phyloP scores from a whole-genome alignment of 2,329 filamentous ascomycete genomes.

The Trichoderma brevicompactum region DNA sequence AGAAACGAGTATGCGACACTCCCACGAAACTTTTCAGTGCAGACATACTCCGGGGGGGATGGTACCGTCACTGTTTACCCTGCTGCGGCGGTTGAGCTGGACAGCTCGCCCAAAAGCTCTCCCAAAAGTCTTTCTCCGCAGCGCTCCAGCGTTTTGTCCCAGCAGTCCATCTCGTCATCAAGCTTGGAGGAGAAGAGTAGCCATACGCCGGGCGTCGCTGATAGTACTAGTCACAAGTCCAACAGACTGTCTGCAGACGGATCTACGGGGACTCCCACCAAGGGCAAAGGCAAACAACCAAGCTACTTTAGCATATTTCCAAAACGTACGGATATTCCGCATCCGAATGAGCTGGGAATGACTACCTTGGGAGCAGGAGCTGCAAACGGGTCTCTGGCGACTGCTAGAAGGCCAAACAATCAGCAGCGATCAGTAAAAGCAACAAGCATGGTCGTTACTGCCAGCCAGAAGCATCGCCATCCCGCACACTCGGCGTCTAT shows the following conservation, averaged over 20 bases:
- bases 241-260: slow-evolving; percentile 17
- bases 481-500: slow-evolving; percentile 32
- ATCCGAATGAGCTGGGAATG: slow-evolving; percentile 12
- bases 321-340: slow-evolving; percentile 33
- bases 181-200: background rate
- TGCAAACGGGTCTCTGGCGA: background rate
- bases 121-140: slow-evolving; percentile 4
- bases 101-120: background rate
- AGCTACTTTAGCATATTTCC: slow-evolving; percentile 36
- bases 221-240: slow-evolving; percentile 1
- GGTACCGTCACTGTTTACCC: slow-evolving; percentile 45
- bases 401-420: background rate
- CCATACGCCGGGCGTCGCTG: background rate
- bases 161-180: background rate
- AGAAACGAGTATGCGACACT: background rate
- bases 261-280: slow-evolving; percentile 30
- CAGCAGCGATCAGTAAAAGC: slow-evolving; percentile 17
- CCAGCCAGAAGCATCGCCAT: slow-evolving; percentile 22
- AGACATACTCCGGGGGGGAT: slow-evolving; percentile 42
- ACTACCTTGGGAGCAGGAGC: background rate
- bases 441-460: slow-evolving; percentile 37
- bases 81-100: background rate
- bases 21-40: slow-evolving; percentile 33
- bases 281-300: slow-evolving; percentile 30
- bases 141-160: slow-evolving; percentile 3